Evolutionary conservation across 352 stramenopile genomes (phyloP), one percentile per base, ranked within the genome.

Genomic region (Pythium apleroticum): DNA sequence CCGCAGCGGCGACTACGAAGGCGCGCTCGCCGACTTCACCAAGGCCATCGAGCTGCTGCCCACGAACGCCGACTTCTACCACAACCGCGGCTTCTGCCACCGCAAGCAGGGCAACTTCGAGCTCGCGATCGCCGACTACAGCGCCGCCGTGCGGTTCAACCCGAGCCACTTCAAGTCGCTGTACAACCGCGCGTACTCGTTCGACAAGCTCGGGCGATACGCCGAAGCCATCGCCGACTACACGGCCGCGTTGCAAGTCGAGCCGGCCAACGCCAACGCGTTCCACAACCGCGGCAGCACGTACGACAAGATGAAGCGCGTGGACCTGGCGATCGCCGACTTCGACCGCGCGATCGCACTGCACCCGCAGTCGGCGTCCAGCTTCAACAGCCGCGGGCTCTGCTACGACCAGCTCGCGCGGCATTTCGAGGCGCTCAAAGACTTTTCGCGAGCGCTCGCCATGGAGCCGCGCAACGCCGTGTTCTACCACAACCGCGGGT

Each of bases 181-280:
- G 24, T 97, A 96, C 68, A 96, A 96, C 49, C 82, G 88, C 12
- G 89, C 88, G 19, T 97, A 95, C 65, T 96, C 80, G 30, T 85
- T 78, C 59, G 89, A 97, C 72, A 93, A 93, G 65, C 74, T 96
- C 0, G 81, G 84, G 5, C 65, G 75, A 11, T 93, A 78, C 37
- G 58, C 72, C 4, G 78, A 90, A 20, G 88, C 88, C 14, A 71
- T 95, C 9, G 65, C 65, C 7, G 87, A 96, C 66, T 97, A 97
- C 71, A 90, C 78, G 0, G 69, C 82, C 0, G 87, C 88, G 7
- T 58, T 97, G 14, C 54, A 54, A 0, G 65, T 96, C 22, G 78
- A 94, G 46, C 83, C 84, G 4, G 69, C 65, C 14, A 93, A 95
- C 56, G 84, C 84, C 39, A 95, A 92, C 54, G 86, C 87, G 24